Evolutionary conservation across 2,329 filamentous ascomycete species (phyloP), one percentile per base, ranked within the genome.

Genomic region (Bipolaris oryzae): DNA sequence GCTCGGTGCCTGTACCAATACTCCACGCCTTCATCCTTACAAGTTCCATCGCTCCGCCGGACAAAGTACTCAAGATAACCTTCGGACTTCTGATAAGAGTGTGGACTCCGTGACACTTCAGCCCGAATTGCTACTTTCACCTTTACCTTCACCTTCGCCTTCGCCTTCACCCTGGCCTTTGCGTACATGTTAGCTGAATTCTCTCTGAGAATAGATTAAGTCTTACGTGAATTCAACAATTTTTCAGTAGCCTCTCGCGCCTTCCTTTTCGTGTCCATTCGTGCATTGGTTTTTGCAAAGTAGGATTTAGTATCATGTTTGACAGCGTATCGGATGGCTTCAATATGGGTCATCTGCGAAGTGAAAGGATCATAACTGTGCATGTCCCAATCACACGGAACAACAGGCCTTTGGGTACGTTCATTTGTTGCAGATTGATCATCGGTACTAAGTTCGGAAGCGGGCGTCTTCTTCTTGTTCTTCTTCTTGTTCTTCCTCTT

Each of bases 391-490:
- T 7, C 9, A 25, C n/a, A 5, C 15, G 6, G 6, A 11, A 16
- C 7, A 54, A 23, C 31, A 41, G 9, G 16, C n/a, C 15, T 13
- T 16, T 25, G 15, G 6, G 42, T 1, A 3, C 37, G 21, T 11
- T 31, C 20, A 10, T n/a, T 34, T 18, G 21, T 5, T 3, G 11
- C 11, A 21, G 50, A 15, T 9, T 47, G 16, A 5, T 23, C 7
- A 33, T 18, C 2, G 20, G 51, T 41, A 34, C 16, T 20, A 42
- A 35, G 10, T 33, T 45, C 20, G 6, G 38, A 23, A 43, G 16
- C 16, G 3, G 51, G 15, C 15, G 42, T 31, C 28, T 61, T 65
- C 77, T 81, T 82, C 74, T 81, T 82, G 64, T 81, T 82, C 62
- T 73, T 75, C 35, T 66, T 68, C 41, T 62, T 68, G 13, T 64